Evolutionary conservation across 2,329 filamentous ascomycete genomes (phyloP).

Genomic region (Exophiala viscosa): DNA sequence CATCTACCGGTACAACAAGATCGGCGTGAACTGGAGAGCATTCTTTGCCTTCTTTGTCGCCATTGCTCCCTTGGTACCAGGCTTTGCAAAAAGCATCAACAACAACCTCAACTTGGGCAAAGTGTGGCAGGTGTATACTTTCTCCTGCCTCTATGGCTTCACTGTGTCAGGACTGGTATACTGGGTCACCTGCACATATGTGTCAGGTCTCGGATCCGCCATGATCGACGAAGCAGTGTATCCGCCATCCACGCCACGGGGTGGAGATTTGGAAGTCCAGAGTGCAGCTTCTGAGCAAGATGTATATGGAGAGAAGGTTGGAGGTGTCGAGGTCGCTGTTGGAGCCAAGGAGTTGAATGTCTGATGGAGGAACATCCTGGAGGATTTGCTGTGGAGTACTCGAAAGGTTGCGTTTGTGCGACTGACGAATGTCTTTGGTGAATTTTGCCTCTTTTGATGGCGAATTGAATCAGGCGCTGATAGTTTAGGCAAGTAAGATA

Average conservation of each 20-base stretch:
- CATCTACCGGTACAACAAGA: constrained; percentile 39
- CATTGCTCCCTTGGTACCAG: constrained; percentile 32
- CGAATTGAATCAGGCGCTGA: too few species aligned
- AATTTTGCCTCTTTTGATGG: too few species aligned
- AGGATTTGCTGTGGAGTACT: not conserved
- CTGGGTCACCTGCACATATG: constrained; percentile 39
- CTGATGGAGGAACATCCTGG: not conserved
- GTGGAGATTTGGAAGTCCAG: constrained; percentile 13
- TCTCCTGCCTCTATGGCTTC: constrained; percentile 44
- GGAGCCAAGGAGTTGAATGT: constrained; percentile 12
- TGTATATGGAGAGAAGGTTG: constrained; percentile 11
- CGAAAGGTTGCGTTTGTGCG: too few species aligned
- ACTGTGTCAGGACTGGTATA: constrained; percentile 35
- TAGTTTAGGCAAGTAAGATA: too few species aligned
- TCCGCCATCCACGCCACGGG: constrained; percentile 32
- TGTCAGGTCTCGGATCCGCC: constrained; percentile 35
- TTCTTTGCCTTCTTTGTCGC: constrained; percentile 34
- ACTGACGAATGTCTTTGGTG: too few species aligned
- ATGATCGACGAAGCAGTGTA: constrained; percentile 38
- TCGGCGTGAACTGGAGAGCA: constrained; percentile 37
- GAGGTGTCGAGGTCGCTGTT: constrained; percentile 11
- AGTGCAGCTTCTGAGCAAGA: constrained; percentile 15
- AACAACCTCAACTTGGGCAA: constrained; percentile 37
- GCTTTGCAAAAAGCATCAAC: constrained; percentile 38
- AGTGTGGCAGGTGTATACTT: constrained; percentile 41